Evolutionary conservation across 2,329 filamentous ascomycete species (phyloP).

Genomic region (Epicoccum nigrum): DNA sequence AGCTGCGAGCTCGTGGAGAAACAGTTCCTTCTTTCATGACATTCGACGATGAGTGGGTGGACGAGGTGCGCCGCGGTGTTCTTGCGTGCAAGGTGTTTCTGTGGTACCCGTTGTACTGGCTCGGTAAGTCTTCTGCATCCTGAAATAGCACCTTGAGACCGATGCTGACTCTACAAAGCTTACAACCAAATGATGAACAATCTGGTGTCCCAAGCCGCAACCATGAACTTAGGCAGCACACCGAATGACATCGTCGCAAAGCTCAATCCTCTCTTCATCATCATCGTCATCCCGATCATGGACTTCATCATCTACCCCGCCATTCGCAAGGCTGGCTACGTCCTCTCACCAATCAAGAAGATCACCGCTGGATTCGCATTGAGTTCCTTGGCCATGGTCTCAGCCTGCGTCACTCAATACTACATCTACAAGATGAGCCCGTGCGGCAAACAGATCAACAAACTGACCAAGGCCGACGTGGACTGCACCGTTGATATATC

Average conservation of each 20-base stretch:
- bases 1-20: conserved; percentile 41
- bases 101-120: conserved; percentile 63
- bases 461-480: conserved; percentile 46
- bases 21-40: conserved; percentile 73
- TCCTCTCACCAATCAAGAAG: conserved; percentile 77
- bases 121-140: conserved; percentile 1
- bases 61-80: conserved; percentile 71
- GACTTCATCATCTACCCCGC: conserved; percentile 70
- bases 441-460: conserved; percentile 38
- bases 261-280: conserved; percentile 75
- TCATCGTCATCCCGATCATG: conserved; percentile 68
- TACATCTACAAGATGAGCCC: conserved; percentile 54
- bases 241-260: conserved; percentile 82
- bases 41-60: conserved; percentile 80
- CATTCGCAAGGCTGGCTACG: conserved; percentile 68
- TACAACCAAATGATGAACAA: conserved; percentile 64
- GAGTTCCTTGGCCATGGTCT: conserved; percentile 66
- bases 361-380: conserved; percentile 74
- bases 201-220: conserved; percentile 70
- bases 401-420: conserved; percentile 62
- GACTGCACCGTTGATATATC: conserved; percentile 56
- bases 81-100: conserved; percentile 52
- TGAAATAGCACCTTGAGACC: neutral
- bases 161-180: neutral
- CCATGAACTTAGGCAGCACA: conserved; percentile 70